Base-by-base conservation (phyloP, 805 yeast species). In the Yarrowia alimentaria region DNA sequence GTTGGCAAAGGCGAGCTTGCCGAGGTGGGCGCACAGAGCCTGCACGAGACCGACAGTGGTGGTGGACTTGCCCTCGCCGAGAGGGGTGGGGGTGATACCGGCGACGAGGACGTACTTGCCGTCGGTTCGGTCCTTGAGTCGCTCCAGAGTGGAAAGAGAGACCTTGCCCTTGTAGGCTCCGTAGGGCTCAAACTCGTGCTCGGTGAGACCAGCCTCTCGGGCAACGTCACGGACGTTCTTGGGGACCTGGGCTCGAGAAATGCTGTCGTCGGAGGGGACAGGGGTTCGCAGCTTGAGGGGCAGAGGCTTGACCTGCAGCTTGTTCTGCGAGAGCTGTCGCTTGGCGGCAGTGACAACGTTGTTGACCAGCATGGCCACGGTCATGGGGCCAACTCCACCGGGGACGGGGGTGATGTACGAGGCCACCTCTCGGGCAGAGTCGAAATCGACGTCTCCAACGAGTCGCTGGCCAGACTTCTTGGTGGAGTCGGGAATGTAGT, bases 381-480 rank as follows among this genome's bases (percentile, higher is more conserved):
- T 91, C 98, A 91, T 91, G 57, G 99, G 99, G 31, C 99, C 99
- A 56, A 91, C 98, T 60, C 98, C 98, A 64, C 98, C 98, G 24
- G 99, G 99, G 52, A 91, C 99, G 13, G 99, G 99, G 5, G 98
- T 90, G 56, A 93, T 77, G 59, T 75, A 78, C 10, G 81, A 69
- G 3, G 90, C 93, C 50, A 74, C 75, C 47, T 71, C 65, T 53
- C 74, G 67, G 51, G 87, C 90, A 22, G 80, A 70, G 51, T 73
- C 84, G 61, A 74, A 91, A 61, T 90, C 96, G 34, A 88, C 96
- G 66, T 91, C 99, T 56, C 99, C 99, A n/a, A 87, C 95, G 64
- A 91, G 72, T 63, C 81, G 79, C 61, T 74, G 78, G 17, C 97
- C 97, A 18, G 85, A 79, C 64, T 84, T 83, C 60, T 80, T 83